These are phyloP conservation scores for Carex myosuroides DNA, from an alignment of 176 grass and related monocot genomes.

Conservation along the genomic window DNA sequence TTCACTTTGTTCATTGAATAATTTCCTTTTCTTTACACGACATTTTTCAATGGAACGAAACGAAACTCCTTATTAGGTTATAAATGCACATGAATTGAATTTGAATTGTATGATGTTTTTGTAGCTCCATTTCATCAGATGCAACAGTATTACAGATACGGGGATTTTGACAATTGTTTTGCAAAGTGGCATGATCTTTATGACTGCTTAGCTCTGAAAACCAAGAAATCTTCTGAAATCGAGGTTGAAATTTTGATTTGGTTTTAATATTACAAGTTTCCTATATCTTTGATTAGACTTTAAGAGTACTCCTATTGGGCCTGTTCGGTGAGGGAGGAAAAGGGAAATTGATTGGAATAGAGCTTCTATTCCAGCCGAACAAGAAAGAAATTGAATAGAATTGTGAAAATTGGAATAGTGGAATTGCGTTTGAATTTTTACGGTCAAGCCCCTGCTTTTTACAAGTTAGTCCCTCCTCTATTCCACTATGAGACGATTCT, in stretches of 20 bases:
- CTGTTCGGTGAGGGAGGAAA: no score
- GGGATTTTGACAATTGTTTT: slow-evolving; percentile 77
- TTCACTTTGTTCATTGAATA: neutral
- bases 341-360: no score
- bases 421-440: no score
- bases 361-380: no score
- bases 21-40: neutral
- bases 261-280: neutral
- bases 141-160: slow-evolving; percentile 72
- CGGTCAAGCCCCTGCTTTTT: no score
- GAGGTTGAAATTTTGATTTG: slow-evolving; percentile 25
- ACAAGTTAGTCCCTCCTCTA: no score
- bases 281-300: neutral
- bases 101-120: slow-evolving; percentile 12
- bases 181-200: slow-evolving; percentile 63
- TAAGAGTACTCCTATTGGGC: neutral
- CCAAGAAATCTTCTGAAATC: slow-evolving; percentile 37
- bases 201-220: slow-evolving; percentile 69
- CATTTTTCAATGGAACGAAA: neutral
- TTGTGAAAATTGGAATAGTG: no score
- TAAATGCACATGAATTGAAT: slow-evolving; percentile 4
- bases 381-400: no score
- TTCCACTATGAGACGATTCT: no score
- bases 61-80: neutral
- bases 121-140: slow-evolving; percentile 85